phyloP scores from a whole-genome alignment of 148 eudicot species.

The Nepenthes mirabilis region DNA sequence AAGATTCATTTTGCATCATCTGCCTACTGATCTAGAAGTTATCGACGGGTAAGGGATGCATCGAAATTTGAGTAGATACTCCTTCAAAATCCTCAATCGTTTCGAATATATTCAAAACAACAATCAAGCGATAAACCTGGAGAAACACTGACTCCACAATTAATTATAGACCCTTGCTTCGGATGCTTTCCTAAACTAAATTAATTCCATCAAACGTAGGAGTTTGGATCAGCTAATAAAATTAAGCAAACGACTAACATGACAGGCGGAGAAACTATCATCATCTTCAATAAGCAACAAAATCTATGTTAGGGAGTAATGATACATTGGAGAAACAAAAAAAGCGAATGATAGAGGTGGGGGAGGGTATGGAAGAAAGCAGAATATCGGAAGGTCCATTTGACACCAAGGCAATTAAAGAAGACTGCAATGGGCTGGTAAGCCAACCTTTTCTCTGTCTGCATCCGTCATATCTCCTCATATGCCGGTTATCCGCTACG shows the following conservation, averaged over 20 bases:
- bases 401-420: constrained; percentile 34
- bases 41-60: neutral
- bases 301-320: no score
- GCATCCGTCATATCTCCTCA: constrained; percentile 44
- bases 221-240: neutral
- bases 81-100: no score
- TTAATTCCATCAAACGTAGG: no score
- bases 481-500: neutral
- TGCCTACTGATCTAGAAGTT: neutral
- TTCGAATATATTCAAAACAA: no score
- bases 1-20: constrained; percentile 25
- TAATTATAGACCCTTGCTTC: no score
- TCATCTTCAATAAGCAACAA: no score
- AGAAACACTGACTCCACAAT: no score
- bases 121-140: no score
- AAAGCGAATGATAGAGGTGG: constrained; percentile 1
- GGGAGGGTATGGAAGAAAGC: neutral
- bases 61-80: no score
- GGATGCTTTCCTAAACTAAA: no score
- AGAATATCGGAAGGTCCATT: constrained; percentile 29
- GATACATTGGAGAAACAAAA: neutral
- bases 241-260: neutral
- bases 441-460: constrained; percentile 30
- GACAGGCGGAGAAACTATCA: no score
- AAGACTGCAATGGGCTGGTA: constrained; percentile 40